Conservation (phyloP, 352 stramenopile species). For the Aphanomyces invadans region DNA sequence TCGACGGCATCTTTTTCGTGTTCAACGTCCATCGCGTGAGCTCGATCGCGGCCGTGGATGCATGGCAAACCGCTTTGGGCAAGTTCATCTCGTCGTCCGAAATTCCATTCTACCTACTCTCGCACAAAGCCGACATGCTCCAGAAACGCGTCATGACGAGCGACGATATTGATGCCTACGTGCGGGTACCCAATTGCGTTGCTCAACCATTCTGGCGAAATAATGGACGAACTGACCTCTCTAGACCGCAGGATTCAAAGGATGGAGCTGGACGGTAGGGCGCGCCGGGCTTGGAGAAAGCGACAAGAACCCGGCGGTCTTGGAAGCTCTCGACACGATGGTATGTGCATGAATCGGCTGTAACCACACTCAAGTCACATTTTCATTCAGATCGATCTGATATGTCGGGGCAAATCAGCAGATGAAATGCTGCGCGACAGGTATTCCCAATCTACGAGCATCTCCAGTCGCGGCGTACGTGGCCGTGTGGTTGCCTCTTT, state of each 20-base stretch:
- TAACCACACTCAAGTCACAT: not conserved
- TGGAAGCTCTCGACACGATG: conserved; percentile 69
- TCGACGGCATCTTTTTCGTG: conserved; percentile 83
- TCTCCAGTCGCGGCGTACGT: too few relatives aligned
- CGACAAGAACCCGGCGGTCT: conserved; percentile 64
- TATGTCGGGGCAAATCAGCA: conserved; percentile 3
- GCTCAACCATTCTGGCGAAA: too few relatives aligned
- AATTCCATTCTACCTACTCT: conserved; percentile 68
- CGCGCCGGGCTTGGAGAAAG: conserved; percentile 71
- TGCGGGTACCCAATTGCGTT: conserved; percentile 34
- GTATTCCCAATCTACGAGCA: not conserved
- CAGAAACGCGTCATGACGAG: conserved; percentile 83
- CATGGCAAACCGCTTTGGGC: conserved; percentile 62
- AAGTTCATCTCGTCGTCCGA: conserved; percentile 72
- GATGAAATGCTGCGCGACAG: not conserved
- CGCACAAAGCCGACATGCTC: conserved; percentile 74
- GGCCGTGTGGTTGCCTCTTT: too few relatives aligned
- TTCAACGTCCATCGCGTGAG: conserved; percentile 84
- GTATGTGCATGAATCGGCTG: too few relatives aligned
- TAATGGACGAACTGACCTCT: too few relatives aligned
- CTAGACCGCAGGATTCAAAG: conserved; percentile 57
- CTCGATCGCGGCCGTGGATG: conserved; percentile 76
- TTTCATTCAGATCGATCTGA: not conserved
- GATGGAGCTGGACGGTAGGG: conserved; percentile 82
- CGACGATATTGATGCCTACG: conserved; percentile 76